A percentile compares a stretch with the other conserved stretches of the same genome.
phyloP scores from a whole-genome alignment of 2,329 filamentous ascomycete genomes.

The Beauveria sp. region DNA sequence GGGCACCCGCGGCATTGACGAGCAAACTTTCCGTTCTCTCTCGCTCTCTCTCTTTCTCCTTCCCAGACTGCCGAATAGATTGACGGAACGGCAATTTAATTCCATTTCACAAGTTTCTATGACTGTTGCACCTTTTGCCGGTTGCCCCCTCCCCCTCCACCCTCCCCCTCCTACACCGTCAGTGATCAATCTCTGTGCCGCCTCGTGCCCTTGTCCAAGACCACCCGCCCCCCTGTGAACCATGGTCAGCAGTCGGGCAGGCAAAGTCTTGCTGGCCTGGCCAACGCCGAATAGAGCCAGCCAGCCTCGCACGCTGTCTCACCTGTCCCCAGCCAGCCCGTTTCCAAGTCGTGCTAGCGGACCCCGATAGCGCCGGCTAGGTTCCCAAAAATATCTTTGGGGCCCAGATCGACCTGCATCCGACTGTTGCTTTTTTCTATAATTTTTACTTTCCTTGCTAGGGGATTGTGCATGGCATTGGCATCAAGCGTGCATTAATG shows the following conservation, averaged over 20 bases:
- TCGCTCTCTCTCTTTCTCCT: too few relatives aligned
- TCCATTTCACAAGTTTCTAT: neutral
- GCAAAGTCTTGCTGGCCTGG: too few relatives aligned
- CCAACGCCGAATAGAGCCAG: neutral
- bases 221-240: too few relatives aligned
- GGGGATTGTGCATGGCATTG: neutral
- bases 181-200: too few relatives aligned
- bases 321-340: neutral
- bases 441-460: neutral
- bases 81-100: neutral
- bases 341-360: neutral
- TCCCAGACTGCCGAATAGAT: neutral
- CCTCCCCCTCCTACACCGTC: too few relatives aligned
- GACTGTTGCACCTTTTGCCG: too few relatives aligned
- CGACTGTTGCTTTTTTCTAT: neutral
- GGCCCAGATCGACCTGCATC: slow-evolving; percentile 9
- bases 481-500: slow-evolving; percentile 2
- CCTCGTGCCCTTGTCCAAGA: too few relatives aligned
- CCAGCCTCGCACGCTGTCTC: neutral
- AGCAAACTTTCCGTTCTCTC: neutral
- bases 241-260: too few relatives aligned
- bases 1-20: neutral
- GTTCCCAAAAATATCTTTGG: neutral
- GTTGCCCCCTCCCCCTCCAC: too few relatives aligned
- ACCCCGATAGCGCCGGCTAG: slow-evolving; percentile 2